Evolutionary conservation across 352 stramenopile species (phyloP), one percentile per base, ranked within the genome.

Genomic region (Stramenopiles sp.): DNA sequence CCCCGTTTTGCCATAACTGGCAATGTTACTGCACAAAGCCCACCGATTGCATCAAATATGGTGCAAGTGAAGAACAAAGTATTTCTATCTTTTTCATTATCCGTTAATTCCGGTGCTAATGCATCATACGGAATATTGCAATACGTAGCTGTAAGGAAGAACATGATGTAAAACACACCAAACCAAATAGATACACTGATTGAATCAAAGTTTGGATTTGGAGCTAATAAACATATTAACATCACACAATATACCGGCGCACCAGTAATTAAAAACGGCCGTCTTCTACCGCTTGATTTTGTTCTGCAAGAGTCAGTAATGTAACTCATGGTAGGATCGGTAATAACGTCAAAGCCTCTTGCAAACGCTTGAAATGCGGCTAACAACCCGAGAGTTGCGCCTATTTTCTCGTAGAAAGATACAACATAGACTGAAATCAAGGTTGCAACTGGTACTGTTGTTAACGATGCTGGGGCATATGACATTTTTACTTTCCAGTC

Each of bases 111-210:
- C 1, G 81, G 81, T 0, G 43, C 80, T 1, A 84, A 63, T 0
- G 81, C 81, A 73, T 84, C 83, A 81, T 84, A 84, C 6, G 81
- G 81, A 38, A 84, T 81, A 69, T 84, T 84, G 63, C 80, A 84
- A 23, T 82, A 53, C 7, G 81, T 84, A 78, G 83, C 81, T 0
- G 80, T 79, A 32, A 84, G 78, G 38, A 84, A 84, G 31, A 84
- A 84, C 30, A 84, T 78, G 0, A 84, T 79, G 73, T 82, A 84
- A 31, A 76, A 80, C 31, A 43, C 6, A n/a, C 80, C 81, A 69
- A 84, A 84, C 81, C 81, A 83, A 63, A 80, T 83, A 1, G 74
- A 74, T n/a, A 82, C 74, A 29, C 31, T 78, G 80, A 65, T 73
- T 23, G 80, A 74, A 23, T 74, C 38, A 53, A 53, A 32, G 30